Evolutionary conservation across 208 protist genomes (phyloP), one percentile per base, ranked within the genome.

Genomic region (Trypanosoma scelopori): DNA sequence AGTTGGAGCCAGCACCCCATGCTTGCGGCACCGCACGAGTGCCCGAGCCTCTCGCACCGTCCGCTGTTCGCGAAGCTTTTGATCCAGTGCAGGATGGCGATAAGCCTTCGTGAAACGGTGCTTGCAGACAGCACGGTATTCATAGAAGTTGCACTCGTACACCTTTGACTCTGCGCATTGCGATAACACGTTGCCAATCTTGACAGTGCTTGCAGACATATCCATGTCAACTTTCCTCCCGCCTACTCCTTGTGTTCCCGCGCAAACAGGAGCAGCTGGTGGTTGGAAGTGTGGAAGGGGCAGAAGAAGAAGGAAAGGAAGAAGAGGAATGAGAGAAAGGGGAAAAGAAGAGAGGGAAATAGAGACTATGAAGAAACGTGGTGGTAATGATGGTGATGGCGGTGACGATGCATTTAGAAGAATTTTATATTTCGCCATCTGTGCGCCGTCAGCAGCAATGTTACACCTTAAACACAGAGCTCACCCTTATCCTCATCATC

Each of bases 151-250:
- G 63, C 78, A 85, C 28, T 63, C 65, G 64, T 92, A 91, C n/a
- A 94, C 74, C 35, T 83, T 84, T 41, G 84, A 87, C 71, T 94
- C 89, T 0, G 89, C 89, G 20, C 89, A 85, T 52, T 94, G 89
- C 12, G 81, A 84, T 48, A 94, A 45, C 32, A 66, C 56, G 12
- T 63, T 35, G 5, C 71, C 65, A 4, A 64, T 55, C 43, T 56
- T 51, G 23, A 64, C 52, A 43, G 42, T 42, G n/a, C n/a, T 52
- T 53, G 35, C 32, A 12, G 12, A 42, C 9, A 67, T 42, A 25
- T 74, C 68, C 41, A 75, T 55, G 18, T 5, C 30, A 13, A 55
- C n/a, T 22, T 25, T 7, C 46, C 4, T 28, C n/a, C 27, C 25
- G 0, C 49, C 32, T 3, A 57, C 48, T 30, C 49, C 25, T 32